Base-by-base conservation (phyloP, 805 yeast species). In the Scheffersomyces stipitis region DNA sequence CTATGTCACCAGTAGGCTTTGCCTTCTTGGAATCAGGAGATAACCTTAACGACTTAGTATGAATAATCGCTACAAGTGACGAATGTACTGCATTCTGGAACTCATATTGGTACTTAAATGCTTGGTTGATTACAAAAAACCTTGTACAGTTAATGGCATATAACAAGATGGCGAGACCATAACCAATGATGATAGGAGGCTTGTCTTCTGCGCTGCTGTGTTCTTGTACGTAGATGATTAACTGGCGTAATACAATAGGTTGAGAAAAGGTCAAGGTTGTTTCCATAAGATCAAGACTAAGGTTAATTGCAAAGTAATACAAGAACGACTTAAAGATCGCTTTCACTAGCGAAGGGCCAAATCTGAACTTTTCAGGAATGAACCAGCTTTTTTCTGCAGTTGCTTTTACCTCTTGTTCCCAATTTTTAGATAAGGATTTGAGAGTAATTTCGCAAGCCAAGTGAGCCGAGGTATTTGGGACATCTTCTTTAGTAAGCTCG, bases 1-100 rank as follows among this genome's bases (percentile, higher is more conserved):
- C 49, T 31, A 63, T 56, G 35, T 63, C 68, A 40, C 68, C 66
- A 2, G 62, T 56, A 5, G 63, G 38, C 37, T 59, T 62, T 28
- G 51, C 42, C 40, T 54, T 59, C 32, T 64, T 53, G 16, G 60
- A 52, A 31, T 60, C 58, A 7, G 66, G 66, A 32, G 62, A 52
- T 18, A 63, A 51, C 28, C 23, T 46, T 41, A 62, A 41, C 2
- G 64, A 59, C 34, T 63, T 63, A 4, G 42, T 37, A 36, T 58
- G 62, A 16, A 60, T 46, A 44, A 57, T 46, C 8, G 58, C 37
- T 4, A 56, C 42, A 32, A 62, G 42, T 2, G 56, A 44, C 9
- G 59, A 37, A 26, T 46, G 46, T n/a, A 52, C 42, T 4, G 46
- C 34, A 30, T 33, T 42, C 3, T 47, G 42, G 15, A 56, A 31